Evolutionary conservation across 495 filamentous ascomycete species (phyloP), one percentile per base, ranked within the genome.

Genomic region (Lasiosphaeria hispida): DNA sequence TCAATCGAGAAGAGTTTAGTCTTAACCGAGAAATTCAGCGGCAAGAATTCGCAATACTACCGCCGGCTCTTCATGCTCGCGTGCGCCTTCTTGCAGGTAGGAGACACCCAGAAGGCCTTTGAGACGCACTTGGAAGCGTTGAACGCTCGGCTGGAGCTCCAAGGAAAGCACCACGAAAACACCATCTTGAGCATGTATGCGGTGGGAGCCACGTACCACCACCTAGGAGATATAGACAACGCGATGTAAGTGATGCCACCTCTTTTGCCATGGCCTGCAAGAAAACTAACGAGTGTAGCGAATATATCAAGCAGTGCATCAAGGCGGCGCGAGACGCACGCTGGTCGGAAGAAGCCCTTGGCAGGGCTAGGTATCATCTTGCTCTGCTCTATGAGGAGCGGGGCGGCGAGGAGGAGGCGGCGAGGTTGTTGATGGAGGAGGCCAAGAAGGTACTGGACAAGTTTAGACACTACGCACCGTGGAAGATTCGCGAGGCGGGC

Each of bases 161-260:
- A 55, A 11, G 67, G 64, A 15, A 52, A 62, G 36, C 19, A 54
- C 14, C 41, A 54, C 36, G 55, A 58, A 33, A 41, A 38, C 10
- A 68, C 67, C 10, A 63, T 69, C n/a, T 45, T 67, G 45, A 69
- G 67, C 58, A 63, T 57, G 43, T 69, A 67, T 47, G 67, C 67
- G 7, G 62, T 69, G 23, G 67, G 67, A 15, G 65, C 53, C 18
- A 35, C 52, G 42, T 50, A 49, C 19, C 48, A 58, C 36, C 35
- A 55, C n/a, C 40, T 60, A 5, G 58, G 58, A 7, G 49, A 61
- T n/a, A 4, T 48, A 11, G 15, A n/a, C 1, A 52, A 13, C 10
- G 59, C 59, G 14, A 61, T 57, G 59, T 61, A 48, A 53, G 59
- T 56, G 10, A 33, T 41, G 6, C 13, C 39, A 14, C 17, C 19